Conservation (phyloP, 768 basidiomycete species). For the Trametes sanguinea region DNA sequence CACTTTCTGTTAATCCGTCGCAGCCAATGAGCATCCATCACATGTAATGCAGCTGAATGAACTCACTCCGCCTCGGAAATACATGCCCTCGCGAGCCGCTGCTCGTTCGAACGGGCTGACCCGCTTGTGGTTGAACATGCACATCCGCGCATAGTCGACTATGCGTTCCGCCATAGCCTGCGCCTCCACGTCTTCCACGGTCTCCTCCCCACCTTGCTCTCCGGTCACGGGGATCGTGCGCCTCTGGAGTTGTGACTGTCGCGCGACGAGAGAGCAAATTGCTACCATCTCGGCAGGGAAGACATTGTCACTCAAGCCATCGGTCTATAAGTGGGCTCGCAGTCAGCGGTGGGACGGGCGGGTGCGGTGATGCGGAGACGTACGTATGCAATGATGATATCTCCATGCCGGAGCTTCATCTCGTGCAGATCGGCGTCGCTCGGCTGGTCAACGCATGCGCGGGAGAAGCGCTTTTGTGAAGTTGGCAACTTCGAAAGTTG, state of each 20-base stretch:
- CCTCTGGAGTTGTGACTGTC: slow-evolving; percentile 32
- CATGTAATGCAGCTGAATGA: neutral
- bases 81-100: slow-evolving; percentile 64
- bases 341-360: neutral
- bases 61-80: slow-evolving; percentile 75
- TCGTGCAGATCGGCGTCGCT: slow-evolving; percentile 47
- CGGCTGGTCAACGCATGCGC: slow-evolving; percentile 40
- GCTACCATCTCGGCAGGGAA: slow-evolving; percentile 70
- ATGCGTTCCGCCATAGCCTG: slow-evolving; percentile 74
- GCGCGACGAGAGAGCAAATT: slow-evolving; percentile 67
- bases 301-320: slow-evolving; percentile 57
- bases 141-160: slow-evolving; percentile 65
- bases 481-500: slow-evolving; percentile 41
- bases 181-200: slow-evolving; percentile 60
- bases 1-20: slow-evolving; percentile 56
- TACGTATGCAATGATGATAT: slow-evolving; percentile 53
- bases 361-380: slow-evolving; percentile 17
- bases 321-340: slow-evolving; percentile 42
- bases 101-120: slow-evolving; percentile 76
- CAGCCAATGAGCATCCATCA: slow-evolving; percentile 1
- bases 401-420: slow-evolving; percentile 52
- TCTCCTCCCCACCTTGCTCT: slow-evolving; percentile 19
- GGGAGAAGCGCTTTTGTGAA: slow-evolving; percentile 24
- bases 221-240: slow-evolving; percentile 11
- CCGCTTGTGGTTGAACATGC: slow-evolving; percentile 67